A percentile compares a stretch with the other conserved stretches of the same genome.
phyloP scores from a whole-genome alignment of 805 yeast genomes.

The Lachancea quebecensis region DNA sequence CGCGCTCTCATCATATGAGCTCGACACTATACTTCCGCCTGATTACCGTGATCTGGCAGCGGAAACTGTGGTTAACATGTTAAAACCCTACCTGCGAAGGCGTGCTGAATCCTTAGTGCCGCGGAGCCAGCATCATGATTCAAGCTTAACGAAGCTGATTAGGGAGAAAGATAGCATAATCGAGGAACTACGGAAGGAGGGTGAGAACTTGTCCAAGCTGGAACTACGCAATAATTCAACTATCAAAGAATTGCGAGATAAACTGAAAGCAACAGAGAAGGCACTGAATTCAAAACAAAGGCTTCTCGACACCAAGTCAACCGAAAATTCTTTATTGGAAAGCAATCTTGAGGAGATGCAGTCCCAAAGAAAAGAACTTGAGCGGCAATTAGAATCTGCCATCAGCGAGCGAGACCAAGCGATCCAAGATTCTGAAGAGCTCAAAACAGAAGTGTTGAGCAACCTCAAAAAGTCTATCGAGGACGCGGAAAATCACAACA shows the following conservation, averaged over 20 bases:
- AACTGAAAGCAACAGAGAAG: slow-evolving; percentile 18
- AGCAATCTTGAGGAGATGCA: slow-evolving; percentile 19
- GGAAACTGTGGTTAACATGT: neutral
- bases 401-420: no score
- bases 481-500: slow-evolving; percentile 25
- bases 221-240: slow-evolving; percentile 64
- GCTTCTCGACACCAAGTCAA: neutral
- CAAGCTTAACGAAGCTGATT: slow-evolving; percentile 18
- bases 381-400: neutral
- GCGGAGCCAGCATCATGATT: slow-evolving; percentile 7
- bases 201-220: slow-evolving; percentile 60
- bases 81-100: slow-evolving; percentile 1
- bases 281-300: slow-evolving; percentile 23
- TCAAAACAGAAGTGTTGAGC: neutral
- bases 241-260: slow-evolving; percentile 53
- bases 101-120: neutral
- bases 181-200: slow-evolving; percentile 64
- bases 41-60: slow-evolving; percentile 2
- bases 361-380: slow-evolving; percentile 24
- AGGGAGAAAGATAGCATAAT: slow-evolving; percentile 49
- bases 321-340: neutral
- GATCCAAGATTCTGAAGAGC: no score
- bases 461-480: slow-evolving; percentile 16
- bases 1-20: neutral
- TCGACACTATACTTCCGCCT: slow-evolving; percentile 2